A percentile compares a stretch with the other conserved stretches of the same genome.
phyloP scores from a whole-genome alignment of 257 asterid species.

The Asclepias syriaca region DNA sequence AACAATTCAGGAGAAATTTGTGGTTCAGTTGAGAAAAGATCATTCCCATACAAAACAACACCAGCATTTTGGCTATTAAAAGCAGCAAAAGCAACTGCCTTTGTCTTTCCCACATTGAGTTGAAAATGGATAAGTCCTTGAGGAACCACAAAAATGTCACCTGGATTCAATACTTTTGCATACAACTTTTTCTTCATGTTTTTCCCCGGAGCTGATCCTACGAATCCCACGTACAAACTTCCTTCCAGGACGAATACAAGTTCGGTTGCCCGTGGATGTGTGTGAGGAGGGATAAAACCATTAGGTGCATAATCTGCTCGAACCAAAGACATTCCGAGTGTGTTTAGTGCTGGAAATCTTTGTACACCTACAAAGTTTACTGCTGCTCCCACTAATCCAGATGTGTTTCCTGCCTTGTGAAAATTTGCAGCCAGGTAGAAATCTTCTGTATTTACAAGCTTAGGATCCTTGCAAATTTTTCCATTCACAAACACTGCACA shows the following conservation, averaged over 20 bases:
- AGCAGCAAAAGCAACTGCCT: background rate
- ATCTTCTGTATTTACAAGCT: background rate
- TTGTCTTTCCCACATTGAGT: background rate
- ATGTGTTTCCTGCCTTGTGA: background rate
- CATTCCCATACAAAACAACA: background rate
- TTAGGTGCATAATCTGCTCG: background rate
- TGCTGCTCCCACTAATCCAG: background rate
- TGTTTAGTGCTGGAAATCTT: background rate
- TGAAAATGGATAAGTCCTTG: conserved; percentile 3
- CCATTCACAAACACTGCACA: conserved; percentile 1
- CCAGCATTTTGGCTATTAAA: background rate
- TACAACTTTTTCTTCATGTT: background rate
- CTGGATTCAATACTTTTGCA: conserved; percentile 1
- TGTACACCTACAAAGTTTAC: background rate
- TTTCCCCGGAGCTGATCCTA: background rate
- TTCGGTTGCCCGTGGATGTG: conserved; percentile 1
- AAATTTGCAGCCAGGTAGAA: background rate
- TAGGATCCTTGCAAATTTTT: background rate
- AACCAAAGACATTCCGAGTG: background rate
- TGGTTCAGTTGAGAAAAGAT: background rate
- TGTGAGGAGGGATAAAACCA: conserved; percentile 5
- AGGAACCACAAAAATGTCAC: background rate
- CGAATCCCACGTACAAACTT: background rate
- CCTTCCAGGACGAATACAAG: background rate
- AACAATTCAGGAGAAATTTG: background rate